Conservation (phyloP, 2,329 filamentous ascomycete species). For the Paecilomyces variotii region DNA sequence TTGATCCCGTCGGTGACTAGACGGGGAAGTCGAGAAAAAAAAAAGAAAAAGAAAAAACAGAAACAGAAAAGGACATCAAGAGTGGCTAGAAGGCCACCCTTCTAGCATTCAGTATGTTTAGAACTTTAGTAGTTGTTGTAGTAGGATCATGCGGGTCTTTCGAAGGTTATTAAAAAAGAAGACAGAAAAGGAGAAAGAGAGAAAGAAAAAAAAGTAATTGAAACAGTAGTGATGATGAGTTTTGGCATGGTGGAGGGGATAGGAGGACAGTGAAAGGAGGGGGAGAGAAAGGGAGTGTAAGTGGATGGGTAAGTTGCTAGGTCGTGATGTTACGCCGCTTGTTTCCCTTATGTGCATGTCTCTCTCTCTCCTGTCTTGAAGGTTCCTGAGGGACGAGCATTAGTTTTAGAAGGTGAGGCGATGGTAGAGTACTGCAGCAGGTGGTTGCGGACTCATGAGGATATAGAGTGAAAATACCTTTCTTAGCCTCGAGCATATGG, state of each 20-base stretch:
- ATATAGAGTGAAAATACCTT: neutral
- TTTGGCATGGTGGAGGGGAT: no score
- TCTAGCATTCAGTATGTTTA: neutral
- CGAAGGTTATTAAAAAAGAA: neutral
- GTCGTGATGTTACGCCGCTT: no score
- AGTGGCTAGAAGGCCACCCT: neutral
- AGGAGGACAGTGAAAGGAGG: neutral
- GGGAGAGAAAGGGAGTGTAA: neutral
- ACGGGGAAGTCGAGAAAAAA: neutral
- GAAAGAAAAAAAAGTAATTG: neutral
- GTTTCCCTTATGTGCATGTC: no score
- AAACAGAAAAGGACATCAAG: neutral
- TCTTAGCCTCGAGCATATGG: constrained; percentile 53
- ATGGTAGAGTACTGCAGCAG: no score
- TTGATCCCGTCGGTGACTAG: neutral
- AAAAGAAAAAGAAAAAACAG: neutral
- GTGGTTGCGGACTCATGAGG: neutral
- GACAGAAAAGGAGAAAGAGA: neutral
- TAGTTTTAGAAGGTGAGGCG: no score
- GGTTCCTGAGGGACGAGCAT: no score
- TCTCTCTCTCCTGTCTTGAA: no score
- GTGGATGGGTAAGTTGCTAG: neutral
- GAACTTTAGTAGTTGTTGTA: neutral
- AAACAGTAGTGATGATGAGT: neutral
- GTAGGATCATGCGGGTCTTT: neutral